Conservation (phyloP, 2,329 filamentous ascomycete genomes). For the Diplodia intermedia region DNA sequence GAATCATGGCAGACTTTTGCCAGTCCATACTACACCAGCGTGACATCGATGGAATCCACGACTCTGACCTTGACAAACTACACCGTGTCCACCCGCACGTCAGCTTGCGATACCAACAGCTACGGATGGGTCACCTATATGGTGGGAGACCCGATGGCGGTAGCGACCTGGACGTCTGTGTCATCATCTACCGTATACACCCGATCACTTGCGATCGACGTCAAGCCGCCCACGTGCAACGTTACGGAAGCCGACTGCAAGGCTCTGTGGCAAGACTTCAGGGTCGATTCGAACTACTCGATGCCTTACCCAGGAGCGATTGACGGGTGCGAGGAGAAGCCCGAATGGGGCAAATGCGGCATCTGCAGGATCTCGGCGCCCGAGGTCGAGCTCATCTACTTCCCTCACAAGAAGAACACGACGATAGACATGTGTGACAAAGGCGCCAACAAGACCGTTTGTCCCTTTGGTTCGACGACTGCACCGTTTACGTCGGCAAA, state of each 20-base stretch:
- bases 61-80: conserved; percentile 12
- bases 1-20: not conserved
- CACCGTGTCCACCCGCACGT: conserved; percentile 6
- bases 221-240: conserved; percentile 4
- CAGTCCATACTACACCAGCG: not conserved
- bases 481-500: conserved; percentile 19
- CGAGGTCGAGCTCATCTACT: conserved; percentile 26
- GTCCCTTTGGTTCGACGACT: conserved; percentile 20
- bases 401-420: conserved; percentile 6
- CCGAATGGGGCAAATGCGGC: conserved; percentile 7
- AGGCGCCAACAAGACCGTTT: conserved; percentile 5
- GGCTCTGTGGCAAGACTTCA: not conserved
- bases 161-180: conserved; percentile 7
- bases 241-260: conserved; percentile 14
- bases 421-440: conserved; percentile 6
- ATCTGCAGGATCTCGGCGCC: conserved; percentile 2
- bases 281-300: not conserved
- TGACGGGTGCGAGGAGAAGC: conserved; percentile 1
- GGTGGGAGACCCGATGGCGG: conserved; percentile 12
- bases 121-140: not conserved
- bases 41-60: not conserved
- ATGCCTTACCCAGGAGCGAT: not conserved
- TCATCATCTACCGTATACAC: not conserved
- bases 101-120: not conserved
- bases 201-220: not conserved